Evolutionary conservation across 83 land plant species (phyloP).

Genomic region (Thuja plicata): DNA sequence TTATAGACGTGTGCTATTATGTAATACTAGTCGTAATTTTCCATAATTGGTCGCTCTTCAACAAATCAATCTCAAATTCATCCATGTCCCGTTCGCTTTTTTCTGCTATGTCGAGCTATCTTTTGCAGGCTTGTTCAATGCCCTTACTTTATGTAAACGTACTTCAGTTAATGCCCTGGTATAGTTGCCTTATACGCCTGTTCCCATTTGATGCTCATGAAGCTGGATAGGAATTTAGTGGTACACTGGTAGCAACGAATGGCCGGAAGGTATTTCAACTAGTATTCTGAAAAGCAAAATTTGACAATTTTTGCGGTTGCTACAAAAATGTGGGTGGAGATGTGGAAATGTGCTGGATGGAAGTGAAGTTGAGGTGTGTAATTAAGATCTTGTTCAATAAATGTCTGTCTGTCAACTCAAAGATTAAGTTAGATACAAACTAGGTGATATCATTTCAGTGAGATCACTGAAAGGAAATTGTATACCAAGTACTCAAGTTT

Average conservation of each 20-base stretch:
- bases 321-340: neutral
- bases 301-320: neutral
- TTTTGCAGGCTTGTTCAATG: neutral
- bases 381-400: neutral
- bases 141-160: neutral
- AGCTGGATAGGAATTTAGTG: neutral
- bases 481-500: too few species aligned
- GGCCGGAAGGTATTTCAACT: neutral
- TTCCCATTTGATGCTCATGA: neutral
- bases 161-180: neutral
- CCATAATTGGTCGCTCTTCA: neutral
- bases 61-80: neutral
- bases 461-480: too few species aligned
- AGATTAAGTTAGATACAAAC: too few species aligned
- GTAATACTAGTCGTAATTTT: neutral
- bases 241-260: neutral
- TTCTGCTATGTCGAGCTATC: neutral
- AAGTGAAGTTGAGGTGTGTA: neutral
- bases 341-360: neutral
- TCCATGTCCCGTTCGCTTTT: neutral
- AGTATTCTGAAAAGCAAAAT: neutral
- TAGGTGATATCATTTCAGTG: too few species aligned
- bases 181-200: neutral
- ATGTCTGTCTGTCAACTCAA: neutral
- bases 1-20: neutral